A percentile compares a stretch with the other conserved stretches of the same genome.
phyloP scores from a whole-genome alignment of 257 asterid species.

The Datura wrightii region DNA sequence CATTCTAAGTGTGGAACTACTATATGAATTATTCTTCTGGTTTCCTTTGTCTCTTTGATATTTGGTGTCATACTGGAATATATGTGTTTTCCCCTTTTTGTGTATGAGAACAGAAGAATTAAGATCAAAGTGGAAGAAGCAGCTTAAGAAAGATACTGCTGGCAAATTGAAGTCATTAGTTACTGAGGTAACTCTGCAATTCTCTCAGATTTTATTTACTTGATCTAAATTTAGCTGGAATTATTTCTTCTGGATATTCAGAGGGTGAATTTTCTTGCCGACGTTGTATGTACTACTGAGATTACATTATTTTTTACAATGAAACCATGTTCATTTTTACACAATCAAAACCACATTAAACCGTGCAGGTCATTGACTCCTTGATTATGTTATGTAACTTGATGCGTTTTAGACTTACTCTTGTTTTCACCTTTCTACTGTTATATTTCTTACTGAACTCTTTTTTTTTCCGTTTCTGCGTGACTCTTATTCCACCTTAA shows the following conservation, averaged over 20 bases:
- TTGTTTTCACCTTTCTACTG: neutral
- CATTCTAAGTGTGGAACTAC: neutral
- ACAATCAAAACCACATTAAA: conserved; percentile 10
- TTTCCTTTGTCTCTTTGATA: neutral
- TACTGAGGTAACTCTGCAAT: conserved; percentile 63
- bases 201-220: neutral
- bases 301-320: neutral
- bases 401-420: neutral
- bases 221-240: conserved; percentile 14
- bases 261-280: conserved; percentile 15
- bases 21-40: conserved; percentile 1
- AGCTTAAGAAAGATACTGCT: conserved; percentile 87
- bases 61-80: conserved; percentile 15
- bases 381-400: conserved; percentile 4
- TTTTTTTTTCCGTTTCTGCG: neutral
- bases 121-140: conserved; percentile 87
- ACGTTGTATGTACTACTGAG: neutral
- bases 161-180: conserved; percentile 81
- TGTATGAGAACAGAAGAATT: conserved; percentile 78
- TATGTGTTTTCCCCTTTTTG: neutral
- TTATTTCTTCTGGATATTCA: conserved; percentile 13
- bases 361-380: neutral
- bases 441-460: neutral
- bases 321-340: neutral
- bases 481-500: conserved; percentile 3